Percentiles rank a stretch among this genome's conserved stretches.
These are phyloP conservation scores for Aspergillus neoniger DNA, from an alignment of 2,329 filamentous ascomycete species.

Conservation along the genomic window DNA sequence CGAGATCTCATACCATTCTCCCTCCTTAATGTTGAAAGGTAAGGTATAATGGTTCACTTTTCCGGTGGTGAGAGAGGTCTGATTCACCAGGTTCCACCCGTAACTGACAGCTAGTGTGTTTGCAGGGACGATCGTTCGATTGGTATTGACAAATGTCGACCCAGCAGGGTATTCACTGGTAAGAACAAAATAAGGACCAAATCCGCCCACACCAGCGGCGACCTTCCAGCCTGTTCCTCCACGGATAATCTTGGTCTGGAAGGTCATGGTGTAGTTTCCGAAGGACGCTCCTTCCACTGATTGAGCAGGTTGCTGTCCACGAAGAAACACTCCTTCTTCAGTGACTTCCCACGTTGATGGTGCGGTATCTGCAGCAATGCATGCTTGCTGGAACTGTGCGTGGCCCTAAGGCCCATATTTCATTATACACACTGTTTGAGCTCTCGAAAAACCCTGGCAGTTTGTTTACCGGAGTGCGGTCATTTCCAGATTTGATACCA, in stretches of 20 bases:
- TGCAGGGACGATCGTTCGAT: slow-evolving; percentile 7
- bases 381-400: slow-evolving; percentile 20
- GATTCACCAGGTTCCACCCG: slow-evolving; percentile 14
- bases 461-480: slow-evolving; percentile 6
- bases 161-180: slow-evolving; percentile 12
- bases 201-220: slow-evolving; percentile 16
- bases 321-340: slow-evolving; percentile 11
- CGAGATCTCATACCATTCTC: neutral
- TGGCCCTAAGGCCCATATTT: slow-evolving; percentile 21
- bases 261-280: slow-evolving; percentile 19
- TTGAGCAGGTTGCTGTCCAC: slow-evolving; percentile 17
- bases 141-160: slow-evolving; percentile 9
- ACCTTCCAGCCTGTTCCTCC: slow-evolving; percentile 21
- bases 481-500: neutral
- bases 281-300: slow-evolving; percentile 14
- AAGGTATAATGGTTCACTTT: neutral
- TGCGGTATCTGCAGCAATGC: slow-evolving; percentile 14
- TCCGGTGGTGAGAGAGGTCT: slow-evolving; percentile 8
- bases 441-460: slow-evolving; percentile 14
- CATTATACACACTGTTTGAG: slow-evolving; percentile 18
- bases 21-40: slow-evolving; percentile 3
- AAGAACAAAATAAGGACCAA: slow-evolving; percentile 20
- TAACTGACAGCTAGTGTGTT: slow-evolving; percentile 11
- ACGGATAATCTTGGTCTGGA: slow-evolving; percentile 17
- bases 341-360: slow-evolving; percentile 21